Conservation (phyloP, 306 rosid species). For the Clitoria ternatea region DNA sequence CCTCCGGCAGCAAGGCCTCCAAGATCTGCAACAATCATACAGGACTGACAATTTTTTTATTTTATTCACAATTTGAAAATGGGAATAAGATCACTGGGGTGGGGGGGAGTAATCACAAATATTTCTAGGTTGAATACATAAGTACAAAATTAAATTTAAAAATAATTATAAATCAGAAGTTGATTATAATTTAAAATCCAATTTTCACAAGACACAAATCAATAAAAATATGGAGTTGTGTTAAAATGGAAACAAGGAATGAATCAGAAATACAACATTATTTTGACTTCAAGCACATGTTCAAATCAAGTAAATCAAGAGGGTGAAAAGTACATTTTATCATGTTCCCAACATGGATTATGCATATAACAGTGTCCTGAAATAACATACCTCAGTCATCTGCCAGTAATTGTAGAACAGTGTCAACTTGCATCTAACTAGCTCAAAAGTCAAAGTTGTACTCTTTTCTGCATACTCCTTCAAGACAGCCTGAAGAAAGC, state of each 20-base stretch:
- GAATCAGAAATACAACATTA: background rate
- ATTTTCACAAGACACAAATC: constrained; percentile 9
- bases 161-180: background rate
- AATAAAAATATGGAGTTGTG: background rate
- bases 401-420: constrained; percentile 89
- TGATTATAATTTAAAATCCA: background rate
- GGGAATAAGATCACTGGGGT: background rate
- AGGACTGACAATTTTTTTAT: background rate
- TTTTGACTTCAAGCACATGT: constrained; percentile 1
- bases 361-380: background rate
- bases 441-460: constrained; percentile 49
- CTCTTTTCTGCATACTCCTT: constrained; percentile 46
- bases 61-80: constrained; percentile 8
- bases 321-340: background rate
- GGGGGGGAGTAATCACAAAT: background rate
- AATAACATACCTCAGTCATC: constrained; percentile 79
- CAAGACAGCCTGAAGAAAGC: constrained; percentile 49
- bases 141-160: constrained; percentile 3
- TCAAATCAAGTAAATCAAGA: background rate
- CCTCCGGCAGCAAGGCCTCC: constrained; percentile 76
- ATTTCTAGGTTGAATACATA: background rate
- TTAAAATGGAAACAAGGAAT: background rate
- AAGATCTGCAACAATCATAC: constrained; percentile 56
- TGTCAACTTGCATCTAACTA: constrained; percentile 85
- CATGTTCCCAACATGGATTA: background rate